Conservation (phyloP, 2,329 filamentous ascomycete species). For the Xylogone sp. region DNA sequence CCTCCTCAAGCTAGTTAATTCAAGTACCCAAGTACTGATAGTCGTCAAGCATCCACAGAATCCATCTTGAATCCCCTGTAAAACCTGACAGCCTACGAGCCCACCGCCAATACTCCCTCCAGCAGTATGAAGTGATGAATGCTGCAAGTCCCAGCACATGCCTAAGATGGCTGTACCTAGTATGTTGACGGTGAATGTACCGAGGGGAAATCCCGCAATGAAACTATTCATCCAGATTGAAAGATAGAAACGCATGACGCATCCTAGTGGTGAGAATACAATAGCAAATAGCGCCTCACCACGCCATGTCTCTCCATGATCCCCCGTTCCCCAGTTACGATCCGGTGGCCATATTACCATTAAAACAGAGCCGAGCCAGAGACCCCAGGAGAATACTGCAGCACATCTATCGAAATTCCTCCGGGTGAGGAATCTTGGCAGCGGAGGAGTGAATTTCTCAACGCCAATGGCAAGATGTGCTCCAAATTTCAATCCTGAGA, state of each 20-base stretch:
- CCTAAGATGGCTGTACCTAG: conserved; percentile 70
- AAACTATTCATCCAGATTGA: conserved; percentile 64
- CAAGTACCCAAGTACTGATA: conserved; percentile 60
- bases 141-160: conserved; percentile 73
- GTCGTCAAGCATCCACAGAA: conserved; percentile 63
- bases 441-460: conserved; percentile 50
- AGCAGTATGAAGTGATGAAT: conserved; percentile 37
- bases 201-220: conserved; percentile 66
- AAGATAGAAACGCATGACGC: conserved; percentile 67
- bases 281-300: conserved; percentile 68
- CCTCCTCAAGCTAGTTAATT: conserved; percentile 46
- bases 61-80: conserved; percentile 60
- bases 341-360: conserved; percentile 67
- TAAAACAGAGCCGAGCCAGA: conserved; percentile 71
- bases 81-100: conserved; percentile 58
- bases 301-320: conserved; percentile 58
- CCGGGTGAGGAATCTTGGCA: conserved; percentile 52
- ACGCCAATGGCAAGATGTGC: conserved; percentile 66
- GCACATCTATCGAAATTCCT: conserved; percentile 57
- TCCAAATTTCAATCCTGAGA: conserved; percentile 67
- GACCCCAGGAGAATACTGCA: conserved; percentile 61
- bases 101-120: conserved; percentile 29
- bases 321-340: conserved; percentile 24
- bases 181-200: conserved; percentile 78
- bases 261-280: conserved; percentile 76